Base-by-base conservation (phyloP, 2,329 filamentous ascomycete species). In the Sporothrix mexicana region DNA sequence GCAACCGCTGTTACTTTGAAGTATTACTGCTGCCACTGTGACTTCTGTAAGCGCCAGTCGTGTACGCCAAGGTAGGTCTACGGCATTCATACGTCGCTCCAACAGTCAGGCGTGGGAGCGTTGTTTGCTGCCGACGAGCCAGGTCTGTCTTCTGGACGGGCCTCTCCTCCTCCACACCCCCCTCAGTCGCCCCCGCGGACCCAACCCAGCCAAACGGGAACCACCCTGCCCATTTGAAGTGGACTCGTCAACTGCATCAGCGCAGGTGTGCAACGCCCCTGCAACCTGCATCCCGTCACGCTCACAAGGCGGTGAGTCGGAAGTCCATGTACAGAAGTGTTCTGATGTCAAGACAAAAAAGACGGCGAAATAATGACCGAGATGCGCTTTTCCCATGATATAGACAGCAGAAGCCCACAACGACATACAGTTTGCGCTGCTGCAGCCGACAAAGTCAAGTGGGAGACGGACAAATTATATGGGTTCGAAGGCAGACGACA, bases 151-250 rank as follows among this genome's bases (percentile, higher is more conserved):
- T 36, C 30, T 36, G 30, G 30, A 62, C 57, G 9, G 25, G 23
- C 55, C 55, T 25, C 61, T 57, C 66, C 68, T 68, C 69, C 72
- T 73, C 69, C 72, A 73, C 62, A 20, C 61, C 66, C 49, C 51
- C 68, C 20, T 68, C 15, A n/a, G 49, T 53, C 12, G 17, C 70
- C 70, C 74, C 74, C 64, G 69, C 72, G 70, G 64, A 74, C 51
- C 74, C 72, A 74, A 67, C 23, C 74, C 71, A 71, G 69, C 74
- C 74, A 75, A 69, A 74, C 74, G 74, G 74, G 72, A 71, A 30
- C 23, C 72, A 72, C 55, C 74, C 74, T 73, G 70, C 25, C 64
- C 61, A 66, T 12, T 47, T 8, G 15, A 64, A 71, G 74, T 74
- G 74, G 74, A 62, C 36, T 57, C 66, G 8, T 55, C 61, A 49